phyloP scores from a whole-genome alignment of 805 yeast genomes.

The Tetrapisispora taiwanensis region DNA sequence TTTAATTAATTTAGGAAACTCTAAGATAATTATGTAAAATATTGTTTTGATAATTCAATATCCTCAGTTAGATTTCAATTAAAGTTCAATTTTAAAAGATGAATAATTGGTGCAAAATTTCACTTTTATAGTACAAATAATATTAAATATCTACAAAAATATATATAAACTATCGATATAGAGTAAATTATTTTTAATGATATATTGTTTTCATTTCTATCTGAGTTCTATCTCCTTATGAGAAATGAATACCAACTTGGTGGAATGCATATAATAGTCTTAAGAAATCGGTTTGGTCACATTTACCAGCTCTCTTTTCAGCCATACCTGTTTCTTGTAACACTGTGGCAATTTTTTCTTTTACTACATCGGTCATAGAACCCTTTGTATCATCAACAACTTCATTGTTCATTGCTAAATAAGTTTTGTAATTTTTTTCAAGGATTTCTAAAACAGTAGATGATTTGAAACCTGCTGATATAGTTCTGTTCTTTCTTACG shows the following conservation, averaged over 20 bases:
- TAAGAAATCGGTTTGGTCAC: slow-evolving; percentile 91
- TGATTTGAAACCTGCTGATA: slow-evolving; percentile 86
- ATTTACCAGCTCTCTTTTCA: slow-evolving; percentile 83
- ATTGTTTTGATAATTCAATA: too few relatives aligned
- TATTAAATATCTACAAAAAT: too few relatives aligned
- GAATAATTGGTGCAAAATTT: background rate
- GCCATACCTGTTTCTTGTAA: slow-evolving; percentile 68
- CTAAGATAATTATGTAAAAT: too few relatives aligned
- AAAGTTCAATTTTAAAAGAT: too few relatives aligned
- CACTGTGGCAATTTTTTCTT: slow-evolving; percentile 61
- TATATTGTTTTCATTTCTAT: background rate
- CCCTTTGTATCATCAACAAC: slow-evolving; percentile 37
- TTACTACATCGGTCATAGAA: slow-evolving; percentile 38
- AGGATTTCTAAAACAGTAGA: slow-evolving; percentile 67
- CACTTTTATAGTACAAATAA: background rate
- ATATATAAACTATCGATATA: too few relatives aligned
- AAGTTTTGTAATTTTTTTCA: slow-evolving; percentile 81
- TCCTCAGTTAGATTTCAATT: too few relatives aligned
- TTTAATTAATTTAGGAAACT: too few relatives aligned
- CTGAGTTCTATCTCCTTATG: slow-evolving; percentile 30
- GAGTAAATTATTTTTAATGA: background rate
- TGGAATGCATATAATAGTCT: slow-evolving; percentile 84
- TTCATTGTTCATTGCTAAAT: slow-evolving; percentile 42
- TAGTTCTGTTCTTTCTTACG: slow-evolving; percentile 86
- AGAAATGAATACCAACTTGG: slow-evolving; percentile 94